Evolutionary conservation across 2,329 filamentous ascomycete genomes (phyloP).

Genomic region (Ceratocystis albifundus): DNA sequence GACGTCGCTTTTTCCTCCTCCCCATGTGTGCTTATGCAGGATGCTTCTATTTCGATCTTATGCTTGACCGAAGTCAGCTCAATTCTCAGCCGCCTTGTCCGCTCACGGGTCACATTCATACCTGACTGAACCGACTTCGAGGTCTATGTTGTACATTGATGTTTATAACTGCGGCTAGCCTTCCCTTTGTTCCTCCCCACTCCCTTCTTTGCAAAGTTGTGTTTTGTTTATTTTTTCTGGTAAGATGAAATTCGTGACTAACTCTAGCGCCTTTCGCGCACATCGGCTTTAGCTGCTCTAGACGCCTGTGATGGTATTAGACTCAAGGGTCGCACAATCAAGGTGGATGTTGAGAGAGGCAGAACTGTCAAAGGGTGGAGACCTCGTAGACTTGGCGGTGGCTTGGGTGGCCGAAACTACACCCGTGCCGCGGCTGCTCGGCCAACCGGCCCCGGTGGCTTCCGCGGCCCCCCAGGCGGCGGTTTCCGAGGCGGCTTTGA

Average conservation of each 20-base stretch:
- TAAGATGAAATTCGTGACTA: conserved; percentile 48
- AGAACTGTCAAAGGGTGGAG: conserved; percentile 91
- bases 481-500: conserved; percentile 36
- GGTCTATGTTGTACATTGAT: background rate
- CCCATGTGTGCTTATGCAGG: conserved; percentile 23
- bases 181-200: background rate
- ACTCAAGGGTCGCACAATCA: conserved; percentile 82
- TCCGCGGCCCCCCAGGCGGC: conserved; percentile 45
- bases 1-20: conserved; percentile 30
- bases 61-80: conserved; percentile 9
- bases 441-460: conserved; percentile 52
- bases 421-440: conserved; percentile 68
- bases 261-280: conserved; percentile 50
- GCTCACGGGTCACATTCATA: conserved; percentile 6
- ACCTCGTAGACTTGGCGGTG: conserved; percentile 80
- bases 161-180: background rate
- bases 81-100: background rate
- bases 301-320: conserved; percentile 73
- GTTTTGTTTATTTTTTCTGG: conserved; percentile 34
- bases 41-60: conserved; percentile 27
- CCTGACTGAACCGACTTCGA: conserved; percentile 6
- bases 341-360: conserved; percentile 92
- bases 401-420: conserved; percentile 83
- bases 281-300: conserved; percentile 65
- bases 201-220: background rate